Base-by-base conservation (phyloP, 805 yeast genomes). In the Cyberlindnera mycetangii region DNA sequence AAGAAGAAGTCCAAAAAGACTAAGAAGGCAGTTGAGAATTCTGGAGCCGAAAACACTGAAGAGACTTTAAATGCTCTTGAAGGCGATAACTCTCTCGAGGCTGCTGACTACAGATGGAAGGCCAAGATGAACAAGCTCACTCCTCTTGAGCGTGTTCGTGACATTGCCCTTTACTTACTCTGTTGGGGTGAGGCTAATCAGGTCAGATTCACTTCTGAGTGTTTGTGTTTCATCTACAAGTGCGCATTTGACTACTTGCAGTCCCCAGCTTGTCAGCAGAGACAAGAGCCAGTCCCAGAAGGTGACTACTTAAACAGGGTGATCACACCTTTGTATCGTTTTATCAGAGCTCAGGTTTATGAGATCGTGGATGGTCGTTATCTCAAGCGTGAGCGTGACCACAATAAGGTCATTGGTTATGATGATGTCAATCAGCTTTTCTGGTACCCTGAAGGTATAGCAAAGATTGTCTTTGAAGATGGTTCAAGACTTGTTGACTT, bases 371-470 rank as follows among this genome's bases (percentile, higher is more conserved):
- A 85, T 56, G 93, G 93, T 48, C 81, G 89, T 68, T 85, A 77
- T 56, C 83, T 85, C 49, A 85, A 85, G 67, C 83, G 95, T 71
- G 93, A 86, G 72, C 81, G 72, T 62, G 95, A 86, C 65, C 95
- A 86, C 68, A 83, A 83, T 69, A 72, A 80, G 53, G 72, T 86
- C 52, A 77, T 86, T 59, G 95, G 99, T 67, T 93, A 93, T 67
- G 99, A 93, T 73, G 99, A 93, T 74, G 95, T 93, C 49, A 93
- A 93, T 69, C 99, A 93, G 75, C 77, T 93, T 58, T 93, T 95
- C 72, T 93, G 99, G 99, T 93, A 95, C 70, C 97, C 98, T 38
- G 98, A 95, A 71, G 99, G 99, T 76, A 86, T 93, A 54, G 83
- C 95, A 48, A 84, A 93, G 69, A 90, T 93, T 58, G 78, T 84